Percentiles rank a stretch among this genome's conserved stretches.
These are phyloP conservation scores for Plenodomus tracheiphilus DNA, from an alignment of 2,329 filamentous ascomycete species.

Conservation along the genomic window DNA sequence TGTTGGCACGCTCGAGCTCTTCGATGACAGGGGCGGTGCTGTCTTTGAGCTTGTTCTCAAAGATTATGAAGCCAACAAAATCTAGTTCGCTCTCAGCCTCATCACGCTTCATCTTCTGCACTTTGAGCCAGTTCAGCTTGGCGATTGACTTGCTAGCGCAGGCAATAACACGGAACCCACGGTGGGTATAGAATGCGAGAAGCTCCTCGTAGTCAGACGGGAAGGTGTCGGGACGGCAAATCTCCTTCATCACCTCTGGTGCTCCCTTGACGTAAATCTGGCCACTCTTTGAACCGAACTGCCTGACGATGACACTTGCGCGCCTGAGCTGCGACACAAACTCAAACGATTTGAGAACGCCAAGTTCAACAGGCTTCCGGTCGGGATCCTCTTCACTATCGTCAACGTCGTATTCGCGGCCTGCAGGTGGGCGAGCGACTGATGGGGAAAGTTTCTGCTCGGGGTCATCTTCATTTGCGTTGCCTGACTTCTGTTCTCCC, in stretches of 20 bases:
- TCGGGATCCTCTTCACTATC: slow-evolving; percentile 50
- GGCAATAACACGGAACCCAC: slow-evolving; percentile 94
- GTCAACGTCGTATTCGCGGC: slow-evolving; percentile 61
- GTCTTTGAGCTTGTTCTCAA: slow-evolving; percentile 97
- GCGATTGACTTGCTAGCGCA: slow-evolving; percentile 87
- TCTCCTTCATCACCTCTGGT: slow-evolving; percentile 93
- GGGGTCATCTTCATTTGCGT: slow-evolving; percentile 71
- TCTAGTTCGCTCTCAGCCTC: slow-evolving; percentile 83
- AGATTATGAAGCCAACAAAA: slow-evolving; percentile 95
- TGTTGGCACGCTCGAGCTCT: slow-evolving; percentile 80
- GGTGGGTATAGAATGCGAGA: slow-evolving; percentile 87
- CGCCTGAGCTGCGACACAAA: slow-evolving; percentile 91
- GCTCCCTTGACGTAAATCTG: slow-evolving; percentile 95
- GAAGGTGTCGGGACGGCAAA: slow-evolving; percentile 82
- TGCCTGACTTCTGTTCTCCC: slow-evolving; percentile 66
- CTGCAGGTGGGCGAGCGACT: slow-evolving; percentile 77
- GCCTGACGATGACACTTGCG: slow-evolving; percentile 88
- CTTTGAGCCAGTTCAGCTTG: slow-evolving; percentile 89
- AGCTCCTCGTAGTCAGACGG: slow-evolving; percentile 89
- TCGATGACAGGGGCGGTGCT: slow-evolving; percentile 79
- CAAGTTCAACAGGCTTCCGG: slow-evolving; percentile 73
- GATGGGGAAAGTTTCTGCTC: slow-evolving; percentile 84
- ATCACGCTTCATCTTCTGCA: slow-evolving; percentile 87
- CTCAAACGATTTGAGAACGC: slow-evolving; percentile 88
- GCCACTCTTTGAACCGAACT: slow-evolving; percentile 81